Base-by-base conservation (phyloP, 1,139 yeast species). In the Taphrina populina region DNA sequence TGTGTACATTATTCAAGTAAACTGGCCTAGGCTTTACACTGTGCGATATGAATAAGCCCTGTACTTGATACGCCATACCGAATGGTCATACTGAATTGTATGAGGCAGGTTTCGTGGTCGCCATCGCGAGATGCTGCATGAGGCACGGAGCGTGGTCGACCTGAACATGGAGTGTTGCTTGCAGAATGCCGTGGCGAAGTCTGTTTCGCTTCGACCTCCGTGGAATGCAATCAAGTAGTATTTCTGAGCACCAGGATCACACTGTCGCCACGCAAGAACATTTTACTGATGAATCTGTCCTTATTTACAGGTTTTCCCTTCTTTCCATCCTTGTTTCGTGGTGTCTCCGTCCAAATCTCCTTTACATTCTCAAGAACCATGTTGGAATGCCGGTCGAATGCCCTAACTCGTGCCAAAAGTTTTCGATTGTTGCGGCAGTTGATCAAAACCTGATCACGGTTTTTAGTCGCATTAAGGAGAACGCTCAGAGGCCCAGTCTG, bases 331-430 rank as follows among this genome's bases (percentile, higher is more conserved):
- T 77, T 71, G 59, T 77, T 81, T 64, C 79, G 75, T 32, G 84
- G 79, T 1, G 75, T 74, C 64, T 88, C 95, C 0, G 86, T 81
- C 95, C 95, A 88, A 64, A 88, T 73, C 69, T 92, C 98, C 67
- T 86, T 88, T 39, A 92, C 97, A 65, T 88, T 88, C 65, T 88
- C 96, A 62, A 92, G 73, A 6, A 92, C 83, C 84, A 92, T 80
- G 69, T 92, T 92, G 61, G 96, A 84, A 70, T 92, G 99, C 66
- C 96, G 82, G 68, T 92, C 99, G 68, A 88, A 94, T 0, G 97
- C 97, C 67, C 86, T 85, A 51, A 92, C 94, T 63, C 86, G 81
- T 1, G 92, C 96, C 26, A 92, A 78, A 44, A 92, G 76, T 70
- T 92, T 92, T 67, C 88, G 96, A 70, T 90, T 90, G 69, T 92